phyloP scores from a whole-genome alignment of 768 basidiomycete genomes.

The Phallus indusiatus region DNA sequence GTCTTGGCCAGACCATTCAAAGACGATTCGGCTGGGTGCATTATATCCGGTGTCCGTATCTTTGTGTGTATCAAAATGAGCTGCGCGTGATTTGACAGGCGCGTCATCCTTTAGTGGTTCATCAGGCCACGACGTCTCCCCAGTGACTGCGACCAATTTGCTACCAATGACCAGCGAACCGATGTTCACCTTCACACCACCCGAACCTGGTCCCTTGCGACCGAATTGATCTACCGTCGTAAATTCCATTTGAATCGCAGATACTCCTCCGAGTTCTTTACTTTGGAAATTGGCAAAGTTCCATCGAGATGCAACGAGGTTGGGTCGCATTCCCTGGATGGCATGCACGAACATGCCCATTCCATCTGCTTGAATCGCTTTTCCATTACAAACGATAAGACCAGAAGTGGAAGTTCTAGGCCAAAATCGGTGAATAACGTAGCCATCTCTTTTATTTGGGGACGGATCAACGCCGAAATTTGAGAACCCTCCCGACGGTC shows the following conservation, averaged over 20 bases:
- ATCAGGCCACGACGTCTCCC: conserved; percentile 69
- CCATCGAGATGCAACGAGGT: conserved; percentile 88
- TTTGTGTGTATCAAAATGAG: conserved; percentile 46
- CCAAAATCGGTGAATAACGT: conserved; percentile 89
- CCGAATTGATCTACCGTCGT: conserved; percentile 77
- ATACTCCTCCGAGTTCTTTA: conserved; percentile 57
- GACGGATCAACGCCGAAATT: conserved; percentile 64
- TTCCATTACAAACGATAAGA: conserved; percentile 55
- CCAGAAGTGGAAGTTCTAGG: conserved; percentile 59
- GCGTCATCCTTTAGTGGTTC: conserved; percentile 36
- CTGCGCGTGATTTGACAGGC: conserved; percentile 51
- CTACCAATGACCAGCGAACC: conserved; percentile 77
- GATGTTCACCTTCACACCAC: conserved; percentile 75
- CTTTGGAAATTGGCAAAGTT: conserved; percentile 94
- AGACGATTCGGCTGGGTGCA: conserved; percentile 58
- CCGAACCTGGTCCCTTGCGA: conserved; percentile 67
- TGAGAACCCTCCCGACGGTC: conserved; percentile 79
- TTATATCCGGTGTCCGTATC: conserved; percentile 81
- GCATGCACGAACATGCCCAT: conserved; percentile 88
- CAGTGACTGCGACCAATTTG: conserved; percentile 67
- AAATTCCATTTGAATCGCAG: conserved; percentile 94
- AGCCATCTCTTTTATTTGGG: conserved; percentile 60
- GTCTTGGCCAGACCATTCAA: conserved; percentile 61
- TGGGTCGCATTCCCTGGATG: conserved; percentile 97
- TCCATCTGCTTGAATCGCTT: conserved; percentile 47